Evolutionary conservation across 345 rosid genomes (phyloP).

Genomic region (Alliaria petiolata): DNA sequence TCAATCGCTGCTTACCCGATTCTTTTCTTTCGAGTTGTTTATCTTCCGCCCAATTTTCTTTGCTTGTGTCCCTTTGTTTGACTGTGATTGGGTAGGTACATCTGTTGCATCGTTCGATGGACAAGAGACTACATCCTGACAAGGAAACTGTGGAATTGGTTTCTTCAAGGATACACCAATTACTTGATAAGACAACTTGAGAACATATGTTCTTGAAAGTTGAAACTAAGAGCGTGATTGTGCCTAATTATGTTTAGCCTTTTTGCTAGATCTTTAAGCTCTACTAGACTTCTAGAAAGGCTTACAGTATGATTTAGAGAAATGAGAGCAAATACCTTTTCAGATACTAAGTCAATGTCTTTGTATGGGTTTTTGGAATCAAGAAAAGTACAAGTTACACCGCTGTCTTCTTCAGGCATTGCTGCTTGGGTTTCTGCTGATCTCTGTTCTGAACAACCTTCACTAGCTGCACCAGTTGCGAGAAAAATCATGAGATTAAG

Average conservation of each 20-base stretch:
- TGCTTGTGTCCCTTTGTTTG: slow-evolving; percentile 4
- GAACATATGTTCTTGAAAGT: too few relatives aligned
- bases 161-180: neutral
- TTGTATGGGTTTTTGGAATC: slow-evolving; percentile 31
- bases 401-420: slow-evolving; percentile 30
- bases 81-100: neutral
- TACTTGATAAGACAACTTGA: slow-evolving; percentile 16
- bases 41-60: slow-evolving; percentile 29
- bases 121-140: slow-evolving; percentile 23
- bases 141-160: neutral
- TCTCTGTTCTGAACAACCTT: slow-evolving; percentile 44
- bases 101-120: neutral
- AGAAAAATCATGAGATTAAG: neutral
- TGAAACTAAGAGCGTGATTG: neutral
- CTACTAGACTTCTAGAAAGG: neutral
- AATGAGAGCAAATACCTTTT: slow-evolving; percentile 35
- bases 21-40: slow-evolving; percentile 41
- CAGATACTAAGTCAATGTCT: slow-evolving; percentile 13
- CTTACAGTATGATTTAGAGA: neutral
- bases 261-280: slow-evolving; percentile 1
- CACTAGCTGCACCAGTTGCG: slow-evolving; percentile 43
- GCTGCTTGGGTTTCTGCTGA: slow-evolving; percentile 28
- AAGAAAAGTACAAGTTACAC: slow-evolving; percentile 7
- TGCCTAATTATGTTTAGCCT: neutral
- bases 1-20: slow-evolving; percentile 3